These are phyloP conservation scores for Auricularia heimuer DNA, from an alignment of 768 basidiomycete species.

Conservation along the genomic window DNA sequence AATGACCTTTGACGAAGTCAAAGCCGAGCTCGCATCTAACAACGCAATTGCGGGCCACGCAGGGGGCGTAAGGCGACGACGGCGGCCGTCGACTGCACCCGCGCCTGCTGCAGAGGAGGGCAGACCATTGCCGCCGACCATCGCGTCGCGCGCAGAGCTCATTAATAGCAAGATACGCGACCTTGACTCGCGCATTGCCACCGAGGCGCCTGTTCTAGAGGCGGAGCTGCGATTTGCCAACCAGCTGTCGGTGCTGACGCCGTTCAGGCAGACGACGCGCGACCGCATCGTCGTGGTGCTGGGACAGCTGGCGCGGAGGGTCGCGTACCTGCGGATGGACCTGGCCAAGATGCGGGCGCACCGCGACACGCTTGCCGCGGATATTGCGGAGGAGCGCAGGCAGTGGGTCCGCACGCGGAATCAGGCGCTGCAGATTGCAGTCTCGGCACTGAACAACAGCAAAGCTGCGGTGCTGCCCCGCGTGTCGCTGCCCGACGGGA, in stretches of 20 bases:
- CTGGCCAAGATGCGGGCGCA: constrained; percentile 65
- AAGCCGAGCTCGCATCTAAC: constrained; percentile 64
- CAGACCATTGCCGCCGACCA: neutral
- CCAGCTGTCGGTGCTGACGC: constrained; percentile 77
- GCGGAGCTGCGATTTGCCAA: constrained; percentile 61
- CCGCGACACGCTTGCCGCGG: constrained; percentile 60
- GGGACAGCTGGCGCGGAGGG: constrained; percentile 49
- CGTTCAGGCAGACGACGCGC: constrained; percentile 78
- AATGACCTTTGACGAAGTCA: constrained; percentile 78
- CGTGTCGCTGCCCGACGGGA: neutral
- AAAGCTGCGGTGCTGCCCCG: neutral
- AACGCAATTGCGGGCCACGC: constrained; percentile 13
- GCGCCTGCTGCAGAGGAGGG: constrained; percentile 2
- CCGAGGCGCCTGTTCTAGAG: constrained; percentile 50
- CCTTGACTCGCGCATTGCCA: constrained; percentile 48
- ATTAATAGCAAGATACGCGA: constrained; percentile 54
- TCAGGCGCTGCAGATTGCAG: constrained; percentile 66
- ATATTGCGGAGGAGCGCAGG: constrained; percentile 61
- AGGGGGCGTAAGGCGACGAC: constrained; percentile 10
- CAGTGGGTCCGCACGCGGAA: constrained; percentile 58
- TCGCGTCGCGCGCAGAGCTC: constrained; percentile 43
- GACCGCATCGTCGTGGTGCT: constrained; percentile 59
- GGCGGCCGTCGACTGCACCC: constrained; percentile 9
- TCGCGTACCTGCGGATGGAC: constrained; percentile 63
- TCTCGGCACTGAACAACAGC: constrained; percentile 41